A percentile compares a stretch with the other conserved stretches of the same genome.
Conservation (phyloP, 768 basidiomycete species). For the Mycena chlorophos region DNA sequence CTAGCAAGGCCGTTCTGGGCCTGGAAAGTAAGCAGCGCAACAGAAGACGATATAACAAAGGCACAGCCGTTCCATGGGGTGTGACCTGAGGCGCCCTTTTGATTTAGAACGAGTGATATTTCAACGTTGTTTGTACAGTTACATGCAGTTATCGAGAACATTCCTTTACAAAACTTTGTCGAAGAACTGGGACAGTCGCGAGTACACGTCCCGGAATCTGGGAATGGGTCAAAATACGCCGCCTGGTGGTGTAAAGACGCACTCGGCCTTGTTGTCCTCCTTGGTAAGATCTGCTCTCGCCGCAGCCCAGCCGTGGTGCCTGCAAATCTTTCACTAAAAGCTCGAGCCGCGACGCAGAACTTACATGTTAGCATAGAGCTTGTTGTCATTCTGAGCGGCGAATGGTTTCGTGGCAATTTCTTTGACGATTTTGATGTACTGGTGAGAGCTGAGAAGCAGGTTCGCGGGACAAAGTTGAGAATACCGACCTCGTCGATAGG, state of each 20-base stretch:
- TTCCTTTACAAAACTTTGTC: conserved; percentile 2
- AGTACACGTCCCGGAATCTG: conserved; percentile 58
- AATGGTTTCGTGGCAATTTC: conserved; percentile 52
- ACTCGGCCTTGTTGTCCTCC: conserved; percentile 59
- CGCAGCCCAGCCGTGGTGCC: conserved; percentile 67
- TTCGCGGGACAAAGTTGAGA: too few relatives aligned
- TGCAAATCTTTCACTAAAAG: conserved; percentile 20
- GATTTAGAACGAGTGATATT: background rate
- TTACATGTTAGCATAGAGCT: conserved; percentile 50
- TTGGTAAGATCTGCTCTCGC: conserved; percentile 59
- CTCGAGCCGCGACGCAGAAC: conserved; percentile 9
- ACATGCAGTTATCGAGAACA: background rate
- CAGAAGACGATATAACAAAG: background rate
- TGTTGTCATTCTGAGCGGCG: conserved; percentile 48
- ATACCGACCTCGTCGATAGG: conserved; percentile 55
- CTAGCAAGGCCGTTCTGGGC: conserved; percentile 7
- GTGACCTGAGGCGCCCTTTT: too few relatives aligned
- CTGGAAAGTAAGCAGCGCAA: conserved; percentile 9
- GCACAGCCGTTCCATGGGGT: too few relatives aligned
- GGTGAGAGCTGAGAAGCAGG: background rate
- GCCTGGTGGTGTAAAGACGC: background rate
- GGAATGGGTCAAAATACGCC: background rate
- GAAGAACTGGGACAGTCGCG: conserved; percentile 13
- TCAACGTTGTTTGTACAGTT: background rate
- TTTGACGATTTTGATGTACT: conserved; percentile 54